Evolutionary conservation across 495 filamentous ascomycete species (phyloP), one percentile per base, ranked within the genome.

Genomic region (Hyaloscypha finlandica): DNA sequence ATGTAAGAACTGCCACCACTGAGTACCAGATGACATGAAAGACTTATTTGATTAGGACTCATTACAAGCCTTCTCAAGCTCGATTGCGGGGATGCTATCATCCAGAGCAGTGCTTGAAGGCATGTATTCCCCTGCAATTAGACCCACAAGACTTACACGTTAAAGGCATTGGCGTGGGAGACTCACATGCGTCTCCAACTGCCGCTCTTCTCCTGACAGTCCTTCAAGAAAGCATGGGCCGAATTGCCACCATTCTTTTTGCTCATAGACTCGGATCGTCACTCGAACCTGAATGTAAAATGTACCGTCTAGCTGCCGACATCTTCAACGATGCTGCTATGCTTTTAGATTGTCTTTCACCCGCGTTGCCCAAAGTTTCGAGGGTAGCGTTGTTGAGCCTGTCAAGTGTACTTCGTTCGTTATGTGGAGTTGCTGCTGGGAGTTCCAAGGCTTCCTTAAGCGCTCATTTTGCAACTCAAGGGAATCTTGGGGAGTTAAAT

Each of bases 201-300:
- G 88, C 88, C 14, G 93, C 94, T 4, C 82, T 99, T 6, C 86
- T 99, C 19, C 86, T 97, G 53, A 90, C 92, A 37, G 89, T 96
- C 67, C 78, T 95, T 2, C 92, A 96, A 79, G 94, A 97, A 73
- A 87, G 86, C 66, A 90, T 90, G 52, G 92, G 92, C 33, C 85
- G 94, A 4, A 78, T 97, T 14, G 93, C 93, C 16, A 97, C 94
- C 0, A 97, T 99, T 61, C 77, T 94, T 19, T 97, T 99, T 76
- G 95, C 95, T 0, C 89, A 97, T 75, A 81, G 86, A 51, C 84
- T 94, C 61, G 94, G 94, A 64, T 90, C 88, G 55, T 87, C 92
- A n/a, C 88, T 97, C 22, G 92, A 96, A 74, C 92, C 93, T 2
- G 94, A 97, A 76, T 96, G 92, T 82, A 97, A 97, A 72, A 92